Evolutionary conservation across 345 rosid species (phyloP).

Genomic region (Moringa oleifera): DNA sequence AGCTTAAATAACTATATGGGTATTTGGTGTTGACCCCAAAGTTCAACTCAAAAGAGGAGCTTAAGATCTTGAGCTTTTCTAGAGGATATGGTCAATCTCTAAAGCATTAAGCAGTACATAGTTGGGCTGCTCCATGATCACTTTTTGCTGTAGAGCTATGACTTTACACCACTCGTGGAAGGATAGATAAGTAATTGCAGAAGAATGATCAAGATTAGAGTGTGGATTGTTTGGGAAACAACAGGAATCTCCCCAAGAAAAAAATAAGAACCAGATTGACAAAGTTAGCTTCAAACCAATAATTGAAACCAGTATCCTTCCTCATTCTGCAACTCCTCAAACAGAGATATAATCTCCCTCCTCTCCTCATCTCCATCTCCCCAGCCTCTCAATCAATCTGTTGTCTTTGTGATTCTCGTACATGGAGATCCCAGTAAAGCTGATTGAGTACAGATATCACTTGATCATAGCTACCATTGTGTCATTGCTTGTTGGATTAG

Average conservation of each 20-base stretch:
- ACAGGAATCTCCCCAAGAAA: constrained; percentile 21
- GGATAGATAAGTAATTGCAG: constrained; percentile 18
- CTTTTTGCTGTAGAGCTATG: too few species aligned
- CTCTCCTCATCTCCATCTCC: neutral
- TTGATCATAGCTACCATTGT: constrained; percentile 28
- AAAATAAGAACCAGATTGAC: neutral
- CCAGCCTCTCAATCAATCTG: neutral
- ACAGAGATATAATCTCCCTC: constrained; percentile 5
- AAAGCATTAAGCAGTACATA: too few species aligned
- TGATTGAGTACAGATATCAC: constrained; percentile 52
- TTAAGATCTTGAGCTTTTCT: too few species aligned
- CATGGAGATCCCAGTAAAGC: constrained; percentile 49
- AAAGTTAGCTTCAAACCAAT: neutral
- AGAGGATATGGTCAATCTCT: too few species aligned
- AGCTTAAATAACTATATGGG: too few species aligned
- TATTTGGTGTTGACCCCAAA: too few species aligned
- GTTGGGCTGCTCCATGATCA: too few species aligned
- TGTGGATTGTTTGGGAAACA: constrained; percentile 11
- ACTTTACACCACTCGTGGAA: too few species aligned
- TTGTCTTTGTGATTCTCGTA: neutral
- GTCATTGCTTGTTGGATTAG: constrained; percentile 23
- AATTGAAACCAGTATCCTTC: neutral
- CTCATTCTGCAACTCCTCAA: too few species aligned
- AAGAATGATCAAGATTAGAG: neutral
- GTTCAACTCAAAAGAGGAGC: too few species aligned